Conservation (phyloP, 2,329 filamentous ascomycete genomes). For the Chrysoporthe cubensis region DNA sequence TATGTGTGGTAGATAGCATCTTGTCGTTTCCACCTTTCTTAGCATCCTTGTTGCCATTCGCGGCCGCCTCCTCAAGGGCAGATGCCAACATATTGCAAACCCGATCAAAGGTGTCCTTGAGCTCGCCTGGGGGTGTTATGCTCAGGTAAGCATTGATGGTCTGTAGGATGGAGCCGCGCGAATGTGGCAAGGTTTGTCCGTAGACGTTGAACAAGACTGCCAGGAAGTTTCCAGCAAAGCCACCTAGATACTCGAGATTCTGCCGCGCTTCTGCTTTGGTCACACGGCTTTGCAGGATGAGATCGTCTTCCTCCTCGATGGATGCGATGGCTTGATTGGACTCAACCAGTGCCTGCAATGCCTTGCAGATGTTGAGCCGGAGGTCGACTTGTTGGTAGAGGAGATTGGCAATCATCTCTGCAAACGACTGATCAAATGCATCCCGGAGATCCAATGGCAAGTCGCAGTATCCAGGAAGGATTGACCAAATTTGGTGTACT, state of each 20-base stretch:
- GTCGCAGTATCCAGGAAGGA: slow-evolving; percentile 92
- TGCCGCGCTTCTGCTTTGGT: slow-evolving; percentile 74
- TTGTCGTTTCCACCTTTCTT: slow-evolving; percentile 68
- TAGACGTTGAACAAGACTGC: slow-evolving; percentile 99
- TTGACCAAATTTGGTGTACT: slow-evolving; percentile 93
- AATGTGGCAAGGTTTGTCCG: slow-evolving; percentile 91
- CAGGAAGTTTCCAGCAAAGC: slow-evolving; percentile 84
- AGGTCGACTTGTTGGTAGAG: slow-evolving; percentile 91
- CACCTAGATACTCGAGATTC: slow-evolving; percentile 80
- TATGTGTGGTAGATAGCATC: slow-evolving; percentile 92
- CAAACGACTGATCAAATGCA: slow-evolving; percentile 85
- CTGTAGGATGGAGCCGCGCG: slow-evolving; percentile 85
- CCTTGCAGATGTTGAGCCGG: slow-evolving; percentile 83
- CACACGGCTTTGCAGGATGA: slow-evolving; percentile 78
- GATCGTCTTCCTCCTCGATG: slow-evolving; percentile 70
- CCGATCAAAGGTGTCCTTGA: slow-evolving; percentile 85
- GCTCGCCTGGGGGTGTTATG: slow-evolving; percentile 76
- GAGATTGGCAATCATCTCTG: slow-evolving; percentile 87
- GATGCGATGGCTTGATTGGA: slow-evolving; percentile 83
- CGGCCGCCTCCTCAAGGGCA: slow-evolving; percentile 61
- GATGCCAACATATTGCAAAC: slow-evolving; percentile 83
- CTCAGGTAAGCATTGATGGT: slow-evolving; percentile 95
- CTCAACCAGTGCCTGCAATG: slow-evolving; percentile 84
- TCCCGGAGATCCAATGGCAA: slow-evolving; percentile 77
- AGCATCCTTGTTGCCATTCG: slow-evolving; percentile 61